These are phyloP conservation scores for Pseudogymnoascus pannorum DNA, from an alignment of 2,329 filamentous ascomycete species.

Conservation along the genomic window DNA sequence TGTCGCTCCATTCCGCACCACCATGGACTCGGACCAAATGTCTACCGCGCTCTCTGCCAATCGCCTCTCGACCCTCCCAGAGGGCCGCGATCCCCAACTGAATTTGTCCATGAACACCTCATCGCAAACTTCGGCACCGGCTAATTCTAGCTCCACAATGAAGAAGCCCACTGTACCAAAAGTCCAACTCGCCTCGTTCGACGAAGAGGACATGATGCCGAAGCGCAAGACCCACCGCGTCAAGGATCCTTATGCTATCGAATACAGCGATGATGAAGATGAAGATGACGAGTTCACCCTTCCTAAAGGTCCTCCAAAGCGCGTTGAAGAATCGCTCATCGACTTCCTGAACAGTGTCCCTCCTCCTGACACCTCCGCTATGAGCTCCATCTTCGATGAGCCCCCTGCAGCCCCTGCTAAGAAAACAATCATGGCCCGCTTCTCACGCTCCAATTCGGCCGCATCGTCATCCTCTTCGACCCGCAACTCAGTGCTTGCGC, in stretches of 20 bases:
- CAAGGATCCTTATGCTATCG: slow-evolving; percentile 89
- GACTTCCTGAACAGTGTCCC: slow-evolving; percentile 67
- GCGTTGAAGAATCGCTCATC: slow-evolving; percentile 59
- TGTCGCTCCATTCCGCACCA: slow-evolving; percentile 78
- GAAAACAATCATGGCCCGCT: slow-evolving; percentile 51
- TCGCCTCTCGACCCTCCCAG: slow-evolving; percentile 48
- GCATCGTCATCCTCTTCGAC: slow-evolving; percentile 22
- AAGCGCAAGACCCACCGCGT: slow-evolving; percentile 69
- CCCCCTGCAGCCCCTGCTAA: slow-evolving; percentile 14
- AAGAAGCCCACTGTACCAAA: slow-evolving; percentile 31
- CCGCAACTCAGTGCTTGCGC: slow-evolving; percentile 29
- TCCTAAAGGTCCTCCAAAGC: slow-evolving; percentile 28
- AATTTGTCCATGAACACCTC: slow-evolving; percentile 28
- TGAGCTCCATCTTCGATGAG: slow-evolving; percentile 1
- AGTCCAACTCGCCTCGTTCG: slow-evolving; percentile 16
- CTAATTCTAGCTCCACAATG: slow-evolving; percentile 70
- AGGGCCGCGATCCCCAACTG: slow-evolving; percentile 44
- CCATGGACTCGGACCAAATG: slow-evolving; percentile 80
- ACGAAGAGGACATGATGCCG: slow-evolving; percentile 43
- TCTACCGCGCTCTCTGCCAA: slow-evolving; percentile 45
- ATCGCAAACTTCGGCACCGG: slow-evolving; percentile 48
- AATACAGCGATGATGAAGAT: slow-evolving; percentile 49
- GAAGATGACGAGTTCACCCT: slow-evolving; percentile 22
- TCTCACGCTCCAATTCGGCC: slow-evolving; percentile 33
- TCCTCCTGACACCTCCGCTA: slow-evolving; percentile 41